Conservation (phyloP, 805 yeast species). For the Suhomyces kilbournensis region DNA sequence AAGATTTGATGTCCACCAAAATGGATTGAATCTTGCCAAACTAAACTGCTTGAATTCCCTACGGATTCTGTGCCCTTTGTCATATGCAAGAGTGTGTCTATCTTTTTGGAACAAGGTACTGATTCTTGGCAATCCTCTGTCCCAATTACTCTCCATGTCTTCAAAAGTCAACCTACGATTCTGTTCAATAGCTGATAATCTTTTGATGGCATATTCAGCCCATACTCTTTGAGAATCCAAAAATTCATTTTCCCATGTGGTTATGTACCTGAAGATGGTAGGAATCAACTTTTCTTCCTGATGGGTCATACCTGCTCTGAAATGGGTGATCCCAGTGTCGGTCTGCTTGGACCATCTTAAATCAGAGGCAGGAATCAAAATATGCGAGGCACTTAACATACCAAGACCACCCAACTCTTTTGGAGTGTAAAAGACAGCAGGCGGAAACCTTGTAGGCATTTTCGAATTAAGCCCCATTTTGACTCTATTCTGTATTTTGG, state of each 20-base stretch:
- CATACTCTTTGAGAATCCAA: slow-evolving; percentile 93
- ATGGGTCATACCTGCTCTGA: slow-evolving; percentile 88
- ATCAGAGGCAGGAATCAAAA: slow-evolving; percentile 90
- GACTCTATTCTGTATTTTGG: slow-evolving; percentile 89
- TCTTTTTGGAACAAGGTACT: slow-evolving; percentile 94
- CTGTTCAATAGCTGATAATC: slow-evolving; percentile 82
- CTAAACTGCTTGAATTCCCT: slow-evolving; percentile 74
- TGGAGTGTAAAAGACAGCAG: slow-evolving; percentile 97
- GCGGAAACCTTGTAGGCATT: slow-evolving; percentile 98
- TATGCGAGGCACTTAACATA: slow-evolving; percentile 96
- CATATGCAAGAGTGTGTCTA: slow-evolving; percentile 89
- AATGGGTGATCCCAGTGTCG: slow-evolving; percentile 90
- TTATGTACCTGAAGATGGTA: slow-evolving; percentile 85
- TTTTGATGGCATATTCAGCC: slow-evolving; percentile 92
- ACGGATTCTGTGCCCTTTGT: slow-evolving; percentile 87
- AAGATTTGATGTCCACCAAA: slow-evolving; percentile 93
- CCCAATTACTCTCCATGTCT: slow-evolving; percentile 94
- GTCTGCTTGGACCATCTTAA: slow-evolving; percentile 89
- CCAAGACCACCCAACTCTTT: slow-evolving; percentile 97
- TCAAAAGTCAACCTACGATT: slow-evolving; percentile 86
- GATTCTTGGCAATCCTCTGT: slow-evolving; percentile 93
- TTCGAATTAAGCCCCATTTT: slow-evolving; percentile 94
- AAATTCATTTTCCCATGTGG: slow-evolving; percentile 97
- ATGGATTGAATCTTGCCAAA: slow-evolving; percentile 73
- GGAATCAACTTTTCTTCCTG: slow-evolving; percentile 83